Evolutionary conservation across 768 basidiomycete species (phyloP).

Genomic region (Calocera viscosa): DNA sequence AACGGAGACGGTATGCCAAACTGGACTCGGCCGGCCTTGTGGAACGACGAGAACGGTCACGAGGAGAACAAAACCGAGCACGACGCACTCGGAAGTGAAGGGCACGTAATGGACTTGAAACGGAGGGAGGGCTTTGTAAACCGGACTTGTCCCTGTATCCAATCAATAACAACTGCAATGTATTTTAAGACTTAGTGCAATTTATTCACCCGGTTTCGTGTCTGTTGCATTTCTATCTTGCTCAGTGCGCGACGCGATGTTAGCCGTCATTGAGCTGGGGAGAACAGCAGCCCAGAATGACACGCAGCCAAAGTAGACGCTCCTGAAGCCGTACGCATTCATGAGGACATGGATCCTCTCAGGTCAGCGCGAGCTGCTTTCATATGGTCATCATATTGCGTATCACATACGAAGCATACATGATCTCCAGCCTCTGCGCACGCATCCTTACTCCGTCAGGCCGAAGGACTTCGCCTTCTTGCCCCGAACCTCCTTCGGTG

Average conservation of each 20-base stretch:
- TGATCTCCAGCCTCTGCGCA: background rate
- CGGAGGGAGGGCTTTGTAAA: background rate
- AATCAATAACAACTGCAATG: constrained; percentile 1
- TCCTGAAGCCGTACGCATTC: too few relatives aligned
- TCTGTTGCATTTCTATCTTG: background rate
- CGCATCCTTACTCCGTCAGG: background rate
- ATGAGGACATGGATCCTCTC: too few relatives aligned
- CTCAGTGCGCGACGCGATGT: too few relatives aligned
- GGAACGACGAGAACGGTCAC: background rate
- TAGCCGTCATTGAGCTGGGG: too few relatives aligned
- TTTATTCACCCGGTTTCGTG: background rate
- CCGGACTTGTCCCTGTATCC: background rate
- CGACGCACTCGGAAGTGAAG: background rate
- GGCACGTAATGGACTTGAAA: background rate
- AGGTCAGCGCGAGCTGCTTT: too few relatives aligned
- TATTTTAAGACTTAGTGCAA: background rate
- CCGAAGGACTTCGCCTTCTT: constrained; percentile 38
- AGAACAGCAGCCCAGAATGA: too few relatives aligned
- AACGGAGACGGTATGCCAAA: background rate
- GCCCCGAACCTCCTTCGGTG: constrained; percentile 59
- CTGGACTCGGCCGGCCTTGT: background rate
- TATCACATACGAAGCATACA: constrained; percentile 4
- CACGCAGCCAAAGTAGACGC: too few relatives aligned
- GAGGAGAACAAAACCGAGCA: background rate
- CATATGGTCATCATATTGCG: constrained; percentile 8